These are phyloP conservation scores for Cardiosporidium cionae DNA, from an alignment of 169 alveolate genomes.

Conservation along the genomic window DNA sequence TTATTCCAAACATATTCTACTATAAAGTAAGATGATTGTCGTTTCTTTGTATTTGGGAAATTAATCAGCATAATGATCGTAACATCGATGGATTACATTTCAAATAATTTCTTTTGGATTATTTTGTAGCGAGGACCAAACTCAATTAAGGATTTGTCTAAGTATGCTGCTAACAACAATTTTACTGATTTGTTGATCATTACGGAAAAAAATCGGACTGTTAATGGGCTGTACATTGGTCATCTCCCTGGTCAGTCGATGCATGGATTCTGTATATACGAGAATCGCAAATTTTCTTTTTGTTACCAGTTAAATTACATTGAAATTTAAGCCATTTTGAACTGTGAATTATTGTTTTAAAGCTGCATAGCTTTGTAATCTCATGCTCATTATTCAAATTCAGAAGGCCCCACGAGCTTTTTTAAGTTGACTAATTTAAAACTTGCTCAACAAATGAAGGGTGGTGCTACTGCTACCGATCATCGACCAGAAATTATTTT, in stretches of 20 bases:
- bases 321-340: neutral
- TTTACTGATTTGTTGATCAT: slow-evolving; percentile 24
- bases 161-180: slow-evolving; percentile 9
- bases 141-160: slow-evolving; percentile 10
- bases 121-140: neutral
- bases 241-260: slow-evolving; percentile 22
- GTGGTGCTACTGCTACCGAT: slow-evolving; percentile 15
- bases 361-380: neutral
- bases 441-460: slow-evolving; percentile 29
- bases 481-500: slow-evolving; percentile 88
- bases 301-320: neutral
- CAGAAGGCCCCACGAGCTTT: slow-evolving; percentile 38
- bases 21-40: slow-evolving; percentile 28
- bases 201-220: slow-evolving; percentile 8
- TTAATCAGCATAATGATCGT: neutral
- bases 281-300: neutral
- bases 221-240: slow-evolving; percentile 24
- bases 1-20: slow-evolving; percentile 22
- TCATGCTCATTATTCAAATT: neutral
- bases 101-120: neutral
- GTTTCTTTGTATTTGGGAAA: too few species aligned
- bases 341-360: neutral
- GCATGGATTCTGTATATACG: neutral
- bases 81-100: neutral
- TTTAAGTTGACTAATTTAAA: slow-evolving; percentile 18